Conservation (phyloP, 108 stramenopile genomes). For the Cyclotella kingstonii region DNA sequence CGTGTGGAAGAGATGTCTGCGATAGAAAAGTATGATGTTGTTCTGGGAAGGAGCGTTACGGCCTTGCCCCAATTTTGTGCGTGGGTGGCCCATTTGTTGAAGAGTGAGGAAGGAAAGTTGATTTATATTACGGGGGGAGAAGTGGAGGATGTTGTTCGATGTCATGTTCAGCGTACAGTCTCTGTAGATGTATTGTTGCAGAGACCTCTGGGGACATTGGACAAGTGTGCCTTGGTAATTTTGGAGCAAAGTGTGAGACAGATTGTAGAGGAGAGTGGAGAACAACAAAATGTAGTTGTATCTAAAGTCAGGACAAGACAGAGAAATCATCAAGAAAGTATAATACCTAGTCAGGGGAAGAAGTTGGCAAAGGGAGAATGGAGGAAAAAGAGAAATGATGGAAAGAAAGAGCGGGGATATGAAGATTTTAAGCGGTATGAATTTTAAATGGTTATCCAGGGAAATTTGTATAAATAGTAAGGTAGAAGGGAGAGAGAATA, state of each 20-base stretch:
- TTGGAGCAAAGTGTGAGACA: slow-evolving; percentile 36
- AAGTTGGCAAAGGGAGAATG: slow-evolving; percentile 60
- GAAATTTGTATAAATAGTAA: too few relatives aligned
- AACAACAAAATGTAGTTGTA: slow-evolving; percentile 22
- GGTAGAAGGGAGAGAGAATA: too few relatives aligned
- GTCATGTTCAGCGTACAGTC: slow-evolving; percentile 39
- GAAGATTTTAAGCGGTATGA: slow-evolving; percentile 75
- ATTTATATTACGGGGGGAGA: slow-evolving; percentile 85
- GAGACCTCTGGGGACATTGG: slow-evolving; percentile 45
- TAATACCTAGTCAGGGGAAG: slow-evolving; percentile 27
- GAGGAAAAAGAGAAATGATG: slow-evolving; percentile 42
- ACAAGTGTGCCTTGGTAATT: slow-evolving; percentile 74
- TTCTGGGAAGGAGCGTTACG: slow-evolving; percentile 75
- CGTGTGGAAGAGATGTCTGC: slow-evolving; percentile 60
- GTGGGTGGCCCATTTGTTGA: slow-evolving; percentile 70
- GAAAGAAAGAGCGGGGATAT: slow-evolving; percentile 67
- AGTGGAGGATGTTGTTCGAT: slow-evolving; percentile 48
- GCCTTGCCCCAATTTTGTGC: slow-evolving; percentile 70
- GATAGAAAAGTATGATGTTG: slow-evolving; percentile 52
- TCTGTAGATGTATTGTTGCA: slow-evolving; percentile 52
- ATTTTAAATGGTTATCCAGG: too few relatives aligned
- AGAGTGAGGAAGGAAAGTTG: slow-evolving; percentile 47
- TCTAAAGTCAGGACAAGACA: not conserved
- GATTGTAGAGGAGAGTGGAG: slow-evolving; percentile 63
- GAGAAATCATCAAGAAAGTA: not conserved